Evolutionary conservation across 768 basidiomycete species (phyloP).

Genomic region (Arthromyces matolae): DNA sequence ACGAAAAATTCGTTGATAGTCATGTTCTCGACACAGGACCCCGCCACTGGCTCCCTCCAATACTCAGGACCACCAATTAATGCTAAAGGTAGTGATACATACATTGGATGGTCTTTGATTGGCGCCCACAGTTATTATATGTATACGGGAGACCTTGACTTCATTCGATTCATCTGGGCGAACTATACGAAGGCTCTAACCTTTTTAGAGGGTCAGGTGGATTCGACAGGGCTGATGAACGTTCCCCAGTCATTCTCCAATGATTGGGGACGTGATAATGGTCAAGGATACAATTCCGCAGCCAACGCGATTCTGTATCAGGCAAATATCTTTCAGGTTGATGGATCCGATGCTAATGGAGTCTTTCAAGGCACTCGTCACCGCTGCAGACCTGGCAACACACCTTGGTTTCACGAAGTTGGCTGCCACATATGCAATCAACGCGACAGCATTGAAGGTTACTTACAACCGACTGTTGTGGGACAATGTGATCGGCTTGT

Average conservation of each 20-base stretch:
- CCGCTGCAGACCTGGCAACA: slow-evolving; percentile 33
- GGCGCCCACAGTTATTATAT: slow-evolving; percentile 38
- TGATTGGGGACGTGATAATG: slow-evolving; percentile 47
- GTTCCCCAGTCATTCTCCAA: slow-evolving; percentile 37
- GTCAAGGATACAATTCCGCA: slow-evolving; percentile 44
- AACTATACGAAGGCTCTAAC: slow-evolving; percentile 38
- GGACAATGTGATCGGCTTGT: slow-evolving; percentile 40
- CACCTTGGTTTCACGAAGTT: slow-evolving; percentile 23
- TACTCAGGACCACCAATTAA: slow-evolving; percentile 40
- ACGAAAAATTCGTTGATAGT: slow-evolving; percentile 46
- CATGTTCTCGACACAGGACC: slow-evolving; percentile 46
- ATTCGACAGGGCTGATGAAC: slow-evolving; percentile 36
- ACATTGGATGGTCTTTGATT: slow-evolving; percentile 50
- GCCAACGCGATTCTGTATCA: slow-evolving; percentile 44
- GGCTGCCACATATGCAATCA: slow-evolving; percentile 24
- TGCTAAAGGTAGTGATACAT: slow-evolving; percentile 38
- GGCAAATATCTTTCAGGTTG: slow-evolving; percentile 17
- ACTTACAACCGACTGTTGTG: slow-evolving; percentile 42
- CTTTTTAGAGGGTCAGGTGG: slow-evolving; percentile 41
- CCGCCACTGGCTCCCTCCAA: slow-evolving; percentile 40
- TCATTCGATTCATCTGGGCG: slow-evolving; percentile 39
- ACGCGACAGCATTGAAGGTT: slow-evolving; percentile 36
- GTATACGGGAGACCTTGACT: slow-evolving; percentile 45
- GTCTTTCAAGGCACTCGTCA: slow-evolving; percentile 28
- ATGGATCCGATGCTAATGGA: not conserved